phyloP scores from a whole-genome alignment of 257 asterid species.

The Primulina eburnea region DNA sequence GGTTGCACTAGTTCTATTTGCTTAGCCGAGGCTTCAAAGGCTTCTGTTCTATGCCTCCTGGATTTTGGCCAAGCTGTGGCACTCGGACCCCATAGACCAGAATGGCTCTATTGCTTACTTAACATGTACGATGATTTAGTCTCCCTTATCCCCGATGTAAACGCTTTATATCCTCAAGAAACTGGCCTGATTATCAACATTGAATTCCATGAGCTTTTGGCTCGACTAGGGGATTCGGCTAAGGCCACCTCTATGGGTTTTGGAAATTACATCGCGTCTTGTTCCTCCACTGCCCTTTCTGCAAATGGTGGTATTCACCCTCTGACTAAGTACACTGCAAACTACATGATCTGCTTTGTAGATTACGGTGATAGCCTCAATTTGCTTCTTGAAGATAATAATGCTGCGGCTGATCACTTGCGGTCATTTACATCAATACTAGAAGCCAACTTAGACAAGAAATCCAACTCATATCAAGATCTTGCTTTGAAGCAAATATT shows the following conservation, averaged over 20 bases:
- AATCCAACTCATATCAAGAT: constrained; percentile 40
- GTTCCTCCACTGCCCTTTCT: constrained; percentile 38
- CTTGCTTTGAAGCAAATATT: constrained; percentile 49
- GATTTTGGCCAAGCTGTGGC: constrained; percentile 61
- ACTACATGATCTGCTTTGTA: constrained; percentile 52
- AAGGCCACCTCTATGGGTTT: constrained; percentile 36
- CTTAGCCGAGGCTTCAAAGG: constrained; percentile 53
- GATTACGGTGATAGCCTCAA: constrained; percentile 51
- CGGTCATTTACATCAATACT: constrained; percentile 41
- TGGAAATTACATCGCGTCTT: constrained; percentile 41
- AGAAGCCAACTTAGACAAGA: constrained; percentile 50
- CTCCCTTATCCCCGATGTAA: constrained; percentile 29
- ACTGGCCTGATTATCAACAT: constrained; percentile 26
- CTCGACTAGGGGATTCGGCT: constrained; percentile 41
- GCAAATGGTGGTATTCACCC: constrained; percentile 55
- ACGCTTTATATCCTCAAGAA: constrained; percentile 43
- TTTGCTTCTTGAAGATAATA: constrained; percentile 41
- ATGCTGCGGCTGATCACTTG: constrained; percentile 41
- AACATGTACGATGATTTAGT: constrained; percentile 58
- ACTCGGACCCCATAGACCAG: constrained; percentile 51
- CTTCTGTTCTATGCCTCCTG: constrained; percentile 43
- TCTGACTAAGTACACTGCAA: constrained; percentile 58
- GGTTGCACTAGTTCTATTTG: constrained; percentile 33
- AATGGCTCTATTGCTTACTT: constrained; percentile 56
- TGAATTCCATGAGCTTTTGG: constrained; percentile 49